phyloP scores from a whole-genome alignment of 2,329 filamentous ascomycete genomes.

The Colletotrichum incanum region DNA sequence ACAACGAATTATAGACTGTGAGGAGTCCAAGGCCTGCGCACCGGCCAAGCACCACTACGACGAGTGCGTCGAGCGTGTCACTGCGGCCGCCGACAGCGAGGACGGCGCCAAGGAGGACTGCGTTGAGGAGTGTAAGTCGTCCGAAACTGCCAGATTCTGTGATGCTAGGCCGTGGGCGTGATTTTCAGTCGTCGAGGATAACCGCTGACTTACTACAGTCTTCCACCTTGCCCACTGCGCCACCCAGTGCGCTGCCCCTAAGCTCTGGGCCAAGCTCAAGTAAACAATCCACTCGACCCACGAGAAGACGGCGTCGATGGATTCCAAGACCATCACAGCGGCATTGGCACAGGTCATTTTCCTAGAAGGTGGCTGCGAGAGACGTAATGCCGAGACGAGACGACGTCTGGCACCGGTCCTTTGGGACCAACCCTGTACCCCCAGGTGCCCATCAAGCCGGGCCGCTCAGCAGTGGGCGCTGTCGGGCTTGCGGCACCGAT shows the following conservation, averaged over 20 bases:
- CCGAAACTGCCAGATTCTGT: background rate
- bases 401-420: conserved; percentile 22
- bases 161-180: background rate
- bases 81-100: conserved; percentile 74
- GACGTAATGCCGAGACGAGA: conserved; percentile 29
- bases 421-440: conserved; percentile 36
- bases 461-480: conserved; percentile 8
- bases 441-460: conserved; percentile 19
- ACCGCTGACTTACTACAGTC: conserved; percentile 70
- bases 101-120: conserved; percentile 91
- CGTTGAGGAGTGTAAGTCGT: conserved; percentile 95
- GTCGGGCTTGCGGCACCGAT: conserved; percentile 30
- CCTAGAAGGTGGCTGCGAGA: conserved; percentile 17
- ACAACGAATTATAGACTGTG: conserved; percentile 79
- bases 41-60: conserved; percentile 98
- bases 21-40: conserved; percentile 86
- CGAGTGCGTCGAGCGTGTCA: conserved; percentile 97
- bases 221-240: conserved; percentile 99
- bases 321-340: background rate
- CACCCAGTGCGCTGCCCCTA: conserved; percentile 91
- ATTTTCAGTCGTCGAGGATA: background rate
- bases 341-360: conserved; percentile 30
- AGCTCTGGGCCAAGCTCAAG: conserved; percentile 94
- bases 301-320: conserved; percentile 15
- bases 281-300: conserved; percentile 66